These are phyloP conservation scores for Geosmithia flava DNA, from an alignment of 2,329 filamentous ascomycete genomes.

Conservation along the genomic window DNA sequence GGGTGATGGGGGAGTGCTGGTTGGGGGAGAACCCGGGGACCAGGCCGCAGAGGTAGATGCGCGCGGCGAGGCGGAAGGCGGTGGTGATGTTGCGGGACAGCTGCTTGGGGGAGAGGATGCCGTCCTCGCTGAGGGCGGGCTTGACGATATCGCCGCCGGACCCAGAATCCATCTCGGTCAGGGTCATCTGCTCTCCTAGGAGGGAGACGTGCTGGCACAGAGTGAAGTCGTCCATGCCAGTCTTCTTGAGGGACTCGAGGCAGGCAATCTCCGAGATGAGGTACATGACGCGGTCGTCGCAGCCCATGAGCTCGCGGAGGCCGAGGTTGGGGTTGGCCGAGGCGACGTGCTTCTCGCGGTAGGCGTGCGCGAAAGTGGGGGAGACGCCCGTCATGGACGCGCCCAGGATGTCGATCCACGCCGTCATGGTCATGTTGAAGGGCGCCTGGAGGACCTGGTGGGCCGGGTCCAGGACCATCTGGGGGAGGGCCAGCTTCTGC, in stretches of 20 bases:
- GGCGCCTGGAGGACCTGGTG: slow-evolving; percentile 47
- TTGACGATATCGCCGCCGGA: slow-evolving; percentile 25
- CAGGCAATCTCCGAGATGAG: slow-evolving; percentile 95
- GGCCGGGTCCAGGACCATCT: slow-evolving; percentile 47
- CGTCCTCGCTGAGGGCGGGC: slow-evolving; percentile 51
- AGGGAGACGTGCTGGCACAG: slow-evolving; percentile 82
- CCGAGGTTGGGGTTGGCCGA: slow-evolving; percentile 49
- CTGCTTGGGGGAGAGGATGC: slow-evolving; percentile 69
- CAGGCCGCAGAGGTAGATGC: slow-evolving; percentile 93
- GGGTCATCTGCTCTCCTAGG: slow-evolving; percentile 76
- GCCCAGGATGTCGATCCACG: slow-evolving; percentile 96
- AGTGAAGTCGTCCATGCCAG: slow-evolving; percentile 73
- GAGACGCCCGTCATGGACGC: slow-evolving; percentile 81
- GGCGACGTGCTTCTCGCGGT: slow-evolving; percentile 84
- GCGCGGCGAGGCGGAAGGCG: slow-evolving; percentile 81
- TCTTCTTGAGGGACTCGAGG: slow-evolving; percentile 74
- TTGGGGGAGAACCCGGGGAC: slow-evolving; percentile 76
- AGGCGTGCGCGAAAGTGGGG: slow-evolving; percentile 86
- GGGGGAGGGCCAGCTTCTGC: slow-evolving; percentile 69
- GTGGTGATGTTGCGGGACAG: slow-evolving; percentile 80
- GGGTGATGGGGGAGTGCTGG: slow-evolving; percentile 59
- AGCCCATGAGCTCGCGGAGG: slow-evolving; percentile 89
- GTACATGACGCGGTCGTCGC: slow-evolving; percentile 95
- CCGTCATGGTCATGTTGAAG: slow-evolving; percentile 89
- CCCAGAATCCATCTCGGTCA: slow-evolving; percentile 57